Percentiles rank a stretch among this genome's conserved stretches.
phyloP scores from a whole-genome alignment of 345 rosid genomes.

The Euphorbia lathyris region DNA sequence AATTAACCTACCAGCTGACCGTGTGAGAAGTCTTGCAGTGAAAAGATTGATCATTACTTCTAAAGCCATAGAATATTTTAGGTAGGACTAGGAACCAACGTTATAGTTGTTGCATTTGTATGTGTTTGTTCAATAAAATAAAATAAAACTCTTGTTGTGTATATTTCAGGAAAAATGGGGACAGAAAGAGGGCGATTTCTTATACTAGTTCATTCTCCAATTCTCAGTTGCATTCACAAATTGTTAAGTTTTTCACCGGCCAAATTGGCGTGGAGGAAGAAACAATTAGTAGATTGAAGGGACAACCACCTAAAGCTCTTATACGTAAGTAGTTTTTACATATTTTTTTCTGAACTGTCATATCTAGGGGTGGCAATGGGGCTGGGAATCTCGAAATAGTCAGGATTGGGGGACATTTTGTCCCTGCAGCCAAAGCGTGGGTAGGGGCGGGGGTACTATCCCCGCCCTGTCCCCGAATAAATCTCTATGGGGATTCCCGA shows the following conservation, averaged over 20 bases:
- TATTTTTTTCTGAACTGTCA: background rate
- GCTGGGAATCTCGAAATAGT: too few species aligned
- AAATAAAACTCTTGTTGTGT: background rate
- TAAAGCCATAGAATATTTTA: constrained; percentile 48
- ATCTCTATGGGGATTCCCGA: too few species aligned
- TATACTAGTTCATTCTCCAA: constrained; percentile 40
- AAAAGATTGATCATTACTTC: constrained; percentile 44
- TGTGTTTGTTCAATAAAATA: background rate
- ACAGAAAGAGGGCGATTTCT: constrained; percentile 41
- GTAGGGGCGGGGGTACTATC: too few species aligned
- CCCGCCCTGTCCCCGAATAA: too few species aligned
- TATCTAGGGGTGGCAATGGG: too few species aligned
- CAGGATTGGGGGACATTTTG: too few species aligned
- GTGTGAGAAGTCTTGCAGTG: constrained; percentile 36
- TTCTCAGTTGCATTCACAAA: constrained; percentile 35
- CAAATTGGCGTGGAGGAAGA: constrained; percentile 33
- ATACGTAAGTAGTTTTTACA: constrained; percentile 35
- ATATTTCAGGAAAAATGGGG: constrained; percentile 37
- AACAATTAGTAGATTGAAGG: constrained; percentile 20
- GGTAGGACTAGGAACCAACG: constrained; percentile 25
- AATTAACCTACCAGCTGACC: constrained; percentile 25
- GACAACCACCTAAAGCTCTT: constrained; percentile 50
- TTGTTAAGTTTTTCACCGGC: constrained; percentile 32
- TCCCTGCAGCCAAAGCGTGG: too few species aligned
- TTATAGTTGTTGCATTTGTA: background rate